Conservation (phyloP, 179 eudicot species). For the Beta macrorhiza region DNA sequence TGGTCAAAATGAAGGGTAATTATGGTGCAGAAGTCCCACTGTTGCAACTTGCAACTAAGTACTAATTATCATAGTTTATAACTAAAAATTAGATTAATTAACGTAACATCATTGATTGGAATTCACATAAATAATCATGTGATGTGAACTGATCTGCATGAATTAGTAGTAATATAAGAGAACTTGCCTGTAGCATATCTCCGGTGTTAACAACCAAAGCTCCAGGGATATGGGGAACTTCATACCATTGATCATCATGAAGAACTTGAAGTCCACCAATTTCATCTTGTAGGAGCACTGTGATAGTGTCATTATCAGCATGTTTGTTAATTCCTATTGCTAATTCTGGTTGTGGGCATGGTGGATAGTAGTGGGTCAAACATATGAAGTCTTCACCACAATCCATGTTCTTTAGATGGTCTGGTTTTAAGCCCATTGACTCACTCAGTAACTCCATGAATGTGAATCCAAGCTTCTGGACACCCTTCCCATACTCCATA, state of each 20-base stretch:
- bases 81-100: too few relatives aligned
- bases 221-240: slow-evolving; percentile 37
- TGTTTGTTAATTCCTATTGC: slow-evolving; percentile 37
- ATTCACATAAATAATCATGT: too few relatives aligned
- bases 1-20: too few relatives aligned
- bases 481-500: slow-evolving; percentile 24
- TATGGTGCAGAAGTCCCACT: too few relatives aligned
- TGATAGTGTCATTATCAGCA: slow-evolving; percentile 29
- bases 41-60: too few relatives aligned
- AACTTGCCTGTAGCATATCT: slow-evolving; percentile 36
- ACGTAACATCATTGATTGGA: too few relatives aligned
- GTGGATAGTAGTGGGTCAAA: slow-evolving; percentile 39
- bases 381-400: slow-evolving; percentile 22
- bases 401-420: slow-evolving; percentile 27
- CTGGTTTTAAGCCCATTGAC: slow-evolving; percentile 32
- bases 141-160: too few relatives aligned
- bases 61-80: too few relatives aligned
- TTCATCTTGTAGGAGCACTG: slow-evolving; percentile 38
- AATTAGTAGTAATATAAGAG: too few relatives aligned
- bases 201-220: slow-evolving; percentile 42
- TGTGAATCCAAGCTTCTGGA: slow-evolving; percentile 19
- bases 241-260: slow-evolving; percentile 36
- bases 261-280: slow-evolving; percentile 50
- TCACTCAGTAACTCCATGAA: slow-evolving; percentile 38
- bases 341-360: slow-evolving; percentile 46